Evolutionary conservation across 352 stramenopile genomes (phyloP).

Genomic region (Halophytophthora polymorphica): DNA sequence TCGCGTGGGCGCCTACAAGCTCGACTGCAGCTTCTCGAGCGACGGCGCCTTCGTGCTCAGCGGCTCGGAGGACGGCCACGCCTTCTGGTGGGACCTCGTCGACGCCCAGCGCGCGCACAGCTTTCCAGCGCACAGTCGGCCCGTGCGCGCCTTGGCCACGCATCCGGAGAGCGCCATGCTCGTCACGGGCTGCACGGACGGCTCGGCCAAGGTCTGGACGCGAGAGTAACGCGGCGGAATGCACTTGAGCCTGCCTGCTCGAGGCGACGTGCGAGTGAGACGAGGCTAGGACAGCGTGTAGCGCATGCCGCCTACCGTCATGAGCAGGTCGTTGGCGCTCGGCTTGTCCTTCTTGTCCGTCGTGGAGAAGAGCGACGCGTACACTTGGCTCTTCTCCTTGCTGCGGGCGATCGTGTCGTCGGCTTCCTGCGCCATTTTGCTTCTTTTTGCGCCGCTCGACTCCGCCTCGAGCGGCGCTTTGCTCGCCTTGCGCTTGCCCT

Average conservation of each 20-base stretch:
- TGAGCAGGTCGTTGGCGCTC: slow-evolving; percentile 80
- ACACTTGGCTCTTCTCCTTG: slow-evolving; percentile 77
- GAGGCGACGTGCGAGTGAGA: not conserved
- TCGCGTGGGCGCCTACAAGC: slow-evolving; percentile 59
- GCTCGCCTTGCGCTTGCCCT: slow-evolving; percentile 39
- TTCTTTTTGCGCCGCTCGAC: slow-evolving; percentile 13
- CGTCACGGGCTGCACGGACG: slow-evolving; percentile 57
- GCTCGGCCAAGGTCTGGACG: slow-evolving; percentile 71
- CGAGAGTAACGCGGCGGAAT: slow-evolving; percentile 3
- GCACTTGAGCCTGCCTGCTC: not conserved
- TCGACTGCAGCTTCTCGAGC: slow-evolving; percentile 62
- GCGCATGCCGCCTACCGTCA: slow-evolving; percentile 79
- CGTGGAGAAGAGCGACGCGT: slow-evolving; percentile 77
- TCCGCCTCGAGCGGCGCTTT: slow-evolving; percentile 10
- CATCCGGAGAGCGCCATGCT: slow-evolving; percentile 69
- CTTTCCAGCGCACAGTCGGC: slow-evolving; percentile 58
- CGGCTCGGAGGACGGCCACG: slow-evolving; percentile 69
- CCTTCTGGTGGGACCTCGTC: slow-evolving; percentile 69
- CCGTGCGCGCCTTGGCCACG: slow-evolving; percentile 54
- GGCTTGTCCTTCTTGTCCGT: slow-evolving; percentile 56
- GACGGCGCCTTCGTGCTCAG: slow-evolving; percentile 68
- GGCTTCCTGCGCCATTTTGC: slow-evolving; percentile 58
- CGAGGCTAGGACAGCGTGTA: slow-evolving; percentile 72
- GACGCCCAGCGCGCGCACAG: slow-evolving; percentile 25
- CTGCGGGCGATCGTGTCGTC: slow-evolving; percentile 56